Conservation (phyloP, 2,329 filamentous ascomycete genomes). For the Aureobasidium namibiae region DNA sequence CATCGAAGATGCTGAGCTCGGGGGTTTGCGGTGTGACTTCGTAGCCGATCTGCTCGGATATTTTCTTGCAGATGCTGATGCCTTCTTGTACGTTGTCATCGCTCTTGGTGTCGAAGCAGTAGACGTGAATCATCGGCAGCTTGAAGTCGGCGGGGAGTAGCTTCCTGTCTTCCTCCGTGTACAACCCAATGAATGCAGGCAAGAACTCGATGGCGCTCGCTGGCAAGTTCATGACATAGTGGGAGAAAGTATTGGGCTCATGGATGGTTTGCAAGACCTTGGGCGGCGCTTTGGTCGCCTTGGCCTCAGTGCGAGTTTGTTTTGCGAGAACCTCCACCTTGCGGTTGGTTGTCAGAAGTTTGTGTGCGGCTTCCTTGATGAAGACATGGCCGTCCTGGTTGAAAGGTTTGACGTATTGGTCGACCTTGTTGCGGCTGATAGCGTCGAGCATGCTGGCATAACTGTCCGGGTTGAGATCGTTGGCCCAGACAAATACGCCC, state of each 20-base stretch:
- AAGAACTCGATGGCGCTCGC: constrained; percentile 83
- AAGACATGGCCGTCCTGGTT: constrained; percentile 77
- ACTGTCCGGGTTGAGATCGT: constrained; percentile 92
- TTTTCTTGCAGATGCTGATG: constrained; percentile 55
- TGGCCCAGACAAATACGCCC: constrained; percentile 88
- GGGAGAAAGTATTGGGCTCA: constrained; percentile 70
- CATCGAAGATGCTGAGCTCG: constrained; percentile 51
- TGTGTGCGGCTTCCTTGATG: constrained; percentile 61
- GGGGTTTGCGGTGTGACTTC: constrained; percentile 51
- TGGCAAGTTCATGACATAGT: constrained; percentile 97
- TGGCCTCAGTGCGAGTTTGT: constrained; percentile 21
- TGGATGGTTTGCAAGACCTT: constrained; percentile 30
- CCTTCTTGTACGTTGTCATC: constrained; percentile 59
- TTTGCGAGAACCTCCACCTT: constrained; percentile 36
- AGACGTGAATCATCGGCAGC: constrained; percentile 82
- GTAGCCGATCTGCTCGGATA: constrained; percentile 54
- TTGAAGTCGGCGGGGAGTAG: constrained; percentile 23
- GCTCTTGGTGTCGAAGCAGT: constrained; percentile 83
- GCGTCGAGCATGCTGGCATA: constrained; percentile 64
- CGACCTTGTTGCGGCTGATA: constrained; percentile 67
- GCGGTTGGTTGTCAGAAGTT: constrained; percentile 45
- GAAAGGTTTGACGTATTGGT: constrained; percentile 65
- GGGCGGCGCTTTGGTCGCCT: constrained; percentile 18
- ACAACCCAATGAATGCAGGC: constrained; percentile 67
- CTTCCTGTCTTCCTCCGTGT: constrained; percentile 36